Evolutionary conservation across 202 grass and related monocot species (phyloP), one percentile per base, ranked within the genome.

Genomic region (Brachypodium distachyon): DNA sequence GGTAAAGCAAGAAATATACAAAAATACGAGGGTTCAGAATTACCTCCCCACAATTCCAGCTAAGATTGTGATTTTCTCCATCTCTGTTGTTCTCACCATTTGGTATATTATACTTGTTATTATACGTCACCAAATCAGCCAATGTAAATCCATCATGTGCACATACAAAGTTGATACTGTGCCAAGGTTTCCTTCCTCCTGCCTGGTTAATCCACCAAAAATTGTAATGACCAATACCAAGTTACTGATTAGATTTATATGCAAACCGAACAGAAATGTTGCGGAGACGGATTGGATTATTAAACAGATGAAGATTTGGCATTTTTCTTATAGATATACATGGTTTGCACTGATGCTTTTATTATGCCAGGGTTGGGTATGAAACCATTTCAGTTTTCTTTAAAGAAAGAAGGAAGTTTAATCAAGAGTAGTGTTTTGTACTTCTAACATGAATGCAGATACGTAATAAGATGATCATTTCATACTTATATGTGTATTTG

Each of bases 31-130:
- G 70, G 34, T 61, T 40, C 19, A 32, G 9, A 53, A 76, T 82
- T 72, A 98, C 91, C 95, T 95, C 80, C 61, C 95, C 95, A 80
- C 95, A 98, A 36, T 98, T 98, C 95, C 95, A 94, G 58, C 91
- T 98, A 60, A 92, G 91, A 62, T 98, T 98, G 70, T 98, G 95
- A 72, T 98, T 95, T 85, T 98, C 95, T 46, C 95, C 95, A 86
- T 98, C 95, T 62, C 73, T 81, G 28, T 98, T 98, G 53, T 94
- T 72, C 84, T 98, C 95, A 26, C 95, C 89, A 78, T 98, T 98
- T 67, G 83, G 79, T 29, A 83, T 56, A 79, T 98, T 98, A 70
- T 92, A 90, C 61, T 98, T 98, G 36, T 88, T 94, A 63, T 94
- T 92, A 66, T 98, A 98, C 36, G 89, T 88, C 26, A 98, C 95